These are phyloP conservation scores for Coemansia reversa DNA, from an alignment of 192 early-diverging fungal species.

Conservation along the genomic window DNA sequence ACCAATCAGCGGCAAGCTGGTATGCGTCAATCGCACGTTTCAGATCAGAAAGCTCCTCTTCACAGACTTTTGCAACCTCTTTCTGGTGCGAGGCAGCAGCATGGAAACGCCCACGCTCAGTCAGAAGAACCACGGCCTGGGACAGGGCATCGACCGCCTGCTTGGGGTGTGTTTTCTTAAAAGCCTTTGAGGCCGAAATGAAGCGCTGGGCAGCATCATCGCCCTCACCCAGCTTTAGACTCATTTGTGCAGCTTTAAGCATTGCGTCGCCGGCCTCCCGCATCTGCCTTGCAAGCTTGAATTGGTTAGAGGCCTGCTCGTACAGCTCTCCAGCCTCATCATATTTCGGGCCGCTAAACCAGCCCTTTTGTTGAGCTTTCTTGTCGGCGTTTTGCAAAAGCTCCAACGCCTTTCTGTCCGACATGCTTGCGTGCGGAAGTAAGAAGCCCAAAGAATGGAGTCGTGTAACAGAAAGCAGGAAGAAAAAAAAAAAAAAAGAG, in stretches of 20 bases:
- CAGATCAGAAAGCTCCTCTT: constrained; percentile 76
- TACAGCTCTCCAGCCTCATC: constrained; percentile 96
- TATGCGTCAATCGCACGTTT: constrained; percentile 84
- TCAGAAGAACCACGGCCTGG: constrained; percentile 79
- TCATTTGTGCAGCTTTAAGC: constrained; percentile 77
- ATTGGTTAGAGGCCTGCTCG: constrained; percentile 86
- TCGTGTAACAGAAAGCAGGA: neutral
- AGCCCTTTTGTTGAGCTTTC: constrained; percentile 61
- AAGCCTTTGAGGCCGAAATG: constrained; percentile 86
- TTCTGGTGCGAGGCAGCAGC: constrained; percentile 92
- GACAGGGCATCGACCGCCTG: constrained; percentile 74
- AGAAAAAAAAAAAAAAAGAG: too few species aligned
- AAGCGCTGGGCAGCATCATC: constrained; percentile 85
- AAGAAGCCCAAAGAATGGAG: neutral
- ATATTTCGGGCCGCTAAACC: constrained; percentile 81
- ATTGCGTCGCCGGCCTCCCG: constrained; percentile 94
- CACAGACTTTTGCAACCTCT: constrained; percentile 91
- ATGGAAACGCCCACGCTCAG: constrained; percentile 81
- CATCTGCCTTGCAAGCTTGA: constrained; percentile 89
- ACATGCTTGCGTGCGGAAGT: constrained; percentile 16
- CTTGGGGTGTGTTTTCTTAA: constrained; percentile 79
- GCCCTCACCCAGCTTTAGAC: constrained; percentile 70
- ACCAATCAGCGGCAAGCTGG: constrained; percentile 90
- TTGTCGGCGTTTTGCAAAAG: constrained; percentile 72
- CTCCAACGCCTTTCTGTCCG: constrained; percentile 36